These are phyloP conservation scores for Umbellularia californica DNA, from an alignment of 164 flowering plant species.

Conservation along the genomic window DNA sequence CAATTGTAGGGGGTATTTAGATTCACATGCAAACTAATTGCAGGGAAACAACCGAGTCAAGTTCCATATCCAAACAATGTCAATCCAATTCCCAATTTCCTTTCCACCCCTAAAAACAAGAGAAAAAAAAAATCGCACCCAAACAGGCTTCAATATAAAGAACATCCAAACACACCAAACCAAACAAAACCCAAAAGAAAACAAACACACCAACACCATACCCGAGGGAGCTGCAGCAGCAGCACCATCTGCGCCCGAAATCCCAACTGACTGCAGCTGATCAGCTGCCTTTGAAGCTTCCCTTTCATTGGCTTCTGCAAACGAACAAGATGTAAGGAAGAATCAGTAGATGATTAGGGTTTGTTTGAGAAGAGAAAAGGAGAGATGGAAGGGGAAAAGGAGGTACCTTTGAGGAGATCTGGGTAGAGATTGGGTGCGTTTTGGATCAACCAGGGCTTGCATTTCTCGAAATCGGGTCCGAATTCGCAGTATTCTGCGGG, in stretches of 20 bases:
- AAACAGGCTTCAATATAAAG: no score
- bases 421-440: constrained; percentile 84
- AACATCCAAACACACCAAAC: background rate
- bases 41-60: no score
- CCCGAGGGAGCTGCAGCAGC: constrained; percentile 25
- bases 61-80: no score
- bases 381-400: background rate
- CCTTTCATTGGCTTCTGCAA: constrained; percentile 47
- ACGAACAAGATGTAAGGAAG: background rate
- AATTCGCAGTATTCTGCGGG: constrained; percentile 96
- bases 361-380: background rate
- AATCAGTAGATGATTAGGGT: background rate
- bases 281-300: constrained; percentile 64
- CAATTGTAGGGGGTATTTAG: no score
- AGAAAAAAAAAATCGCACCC: no score
- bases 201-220: constrained; percentile 1
- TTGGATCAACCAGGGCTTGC: constrained; percentile 93
- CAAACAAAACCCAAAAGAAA: background rate
- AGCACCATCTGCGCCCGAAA: constrained; percentile 30
- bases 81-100: background rate
- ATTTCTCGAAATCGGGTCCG: constrained; percentile 89
- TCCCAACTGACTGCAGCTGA: constrained; percentile 50
- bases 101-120: background rate
- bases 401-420: constrained; percentile 71
- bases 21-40: no score